phyloP scores from a whole-genome alignment of 73 alveolate genomes.

The Tetrahymena malaccensis region DNA sequence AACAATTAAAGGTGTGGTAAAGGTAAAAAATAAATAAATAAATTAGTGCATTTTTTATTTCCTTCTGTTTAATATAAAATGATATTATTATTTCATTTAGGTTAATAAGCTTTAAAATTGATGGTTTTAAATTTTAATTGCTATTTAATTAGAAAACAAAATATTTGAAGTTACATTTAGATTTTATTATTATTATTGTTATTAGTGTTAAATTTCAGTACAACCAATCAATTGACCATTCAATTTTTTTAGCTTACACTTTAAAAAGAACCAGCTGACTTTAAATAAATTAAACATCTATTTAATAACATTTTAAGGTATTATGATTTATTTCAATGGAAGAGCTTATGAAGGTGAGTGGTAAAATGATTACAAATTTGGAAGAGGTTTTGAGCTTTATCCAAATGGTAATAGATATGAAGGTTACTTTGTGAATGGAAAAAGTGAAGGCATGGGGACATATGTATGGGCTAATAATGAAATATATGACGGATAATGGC shows the following conservation, averaged over 20 bases:
- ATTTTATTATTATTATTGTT: too few species aligned
- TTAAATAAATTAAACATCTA: neutral
- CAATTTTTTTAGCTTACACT: too few species aligned
- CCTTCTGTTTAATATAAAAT: neutral
- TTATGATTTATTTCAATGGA: conserved; percentile 39
- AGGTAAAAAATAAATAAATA: neutral
- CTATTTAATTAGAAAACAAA: too few species aligned
- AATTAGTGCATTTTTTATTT: neutral
- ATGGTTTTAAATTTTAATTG: too few species aligned
- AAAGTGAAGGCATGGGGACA: conserved; percentile 30
- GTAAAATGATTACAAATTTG: conserved; percentile 51
- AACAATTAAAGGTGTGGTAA: conserved; percentile 34
- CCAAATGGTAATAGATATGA: conserved; percentile 46
- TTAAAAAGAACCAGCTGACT: too few species aligned
- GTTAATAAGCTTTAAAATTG: too few species aligned
- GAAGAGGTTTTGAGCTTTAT: conserved; percentile 43
- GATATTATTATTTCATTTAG: neutral
- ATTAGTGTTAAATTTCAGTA: too few species aligned
- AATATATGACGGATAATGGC: conserved; percentile 47
- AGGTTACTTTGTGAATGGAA: conserved; percentile 54
- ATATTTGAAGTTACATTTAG: too few species aligned
- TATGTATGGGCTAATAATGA: conserved; percentile 15
- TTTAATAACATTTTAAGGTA: conserved; percentile 5
- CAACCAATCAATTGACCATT: too few species aligned
- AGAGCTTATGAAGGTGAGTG: conserved; percentile 51